phyloP scores from a whole-genome alignment of 1,284 basidiomycete genomes.

The Hymenochaete sp. region DNA sequence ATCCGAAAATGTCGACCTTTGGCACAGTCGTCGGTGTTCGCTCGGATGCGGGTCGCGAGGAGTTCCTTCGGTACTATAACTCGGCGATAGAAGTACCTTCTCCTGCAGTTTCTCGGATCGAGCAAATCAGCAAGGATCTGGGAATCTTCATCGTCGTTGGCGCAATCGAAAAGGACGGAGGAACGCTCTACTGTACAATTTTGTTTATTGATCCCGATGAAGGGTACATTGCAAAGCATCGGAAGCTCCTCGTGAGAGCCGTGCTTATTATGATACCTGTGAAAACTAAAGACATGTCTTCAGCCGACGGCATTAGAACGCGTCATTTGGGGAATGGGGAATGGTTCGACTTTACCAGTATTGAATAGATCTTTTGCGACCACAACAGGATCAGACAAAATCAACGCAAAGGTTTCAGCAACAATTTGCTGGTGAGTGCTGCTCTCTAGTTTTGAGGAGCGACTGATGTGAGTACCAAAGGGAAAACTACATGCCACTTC shows the following conservation, averaged over 20 bases:
- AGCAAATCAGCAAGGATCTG: conserved; percentile 39
- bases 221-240: conserved; percentile 55
- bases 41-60: conserved; percentile 45
- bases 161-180: conserved; percentile 56
- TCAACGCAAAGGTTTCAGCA: conserved; percentile 42
- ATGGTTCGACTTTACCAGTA: conserved; percentile 42
- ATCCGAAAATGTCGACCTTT: conserved; percentile 57
- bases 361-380: conserved; percentile 29
- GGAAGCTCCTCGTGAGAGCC: too few relatives aligned
- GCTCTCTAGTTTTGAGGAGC: not conserved
- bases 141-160: conserved; percentile 60
- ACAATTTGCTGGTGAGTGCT: conserved; percentile 56
- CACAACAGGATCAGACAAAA: conserved; percentile 19
- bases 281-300: too few relatives aligned
- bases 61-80: conserved; percentile 47
- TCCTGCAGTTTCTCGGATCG: conserved; percentile 40
- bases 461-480: conserved; percentile 25
- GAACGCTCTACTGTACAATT: conserved; percentile 64
- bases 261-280: too few relatives aligned
- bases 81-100: conserved; percentile 54
- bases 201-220: conserved; percentile 53
- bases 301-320: conserved; percentile 64
- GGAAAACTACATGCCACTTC: conserved; percentile 74
- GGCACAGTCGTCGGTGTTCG: conserved; percentile 50
- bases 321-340: conserved; percentile 61